Evolutionary conservation across 2,329 filamentous ascomycete genomes (phyloP), one percentile per base, ranked within the genome.

Genomic region (Cercospora sojina): DNA sequence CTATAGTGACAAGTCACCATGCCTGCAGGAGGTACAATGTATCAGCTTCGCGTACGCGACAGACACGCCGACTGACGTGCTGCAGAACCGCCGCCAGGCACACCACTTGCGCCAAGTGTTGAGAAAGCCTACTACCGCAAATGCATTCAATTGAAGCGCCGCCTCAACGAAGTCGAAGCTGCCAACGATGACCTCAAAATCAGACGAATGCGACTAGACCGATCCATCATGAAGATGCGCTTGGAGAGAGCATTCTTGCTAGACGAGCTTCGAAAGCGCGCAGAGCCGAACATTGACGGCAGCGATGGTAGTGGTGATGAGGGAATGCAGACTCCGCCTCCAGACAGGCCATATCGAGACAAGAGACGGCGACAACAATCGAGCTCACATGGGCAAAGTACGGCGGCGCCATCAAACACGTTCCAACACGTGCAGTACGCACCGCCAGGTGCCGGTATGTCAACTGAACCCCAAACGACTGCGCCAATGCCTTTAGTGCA

Each of bases 61-160:
- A 13, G 13, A 55, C 20, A 13, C 43, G 31, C 18, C 29, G 27
- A 35, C 60, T 57, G 38, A 63, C 51, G 18, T 20, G 20, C 27
- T 51, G 16, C 51, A 63, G 60, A 63, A 23, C 55, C 43, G 16
- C 62, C 72, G 7, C 29, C 66, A 16, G 76, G 75, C 70, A 77
- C 77, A n/a, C 77, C 83, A 12, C 85, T 89, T 64, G 92, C 94
- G 20, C 94, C 95, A 16, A 96, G 93, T 16, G 93, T 98, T 69
- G 94, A 99, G 80, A 90, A 94, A 78, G 93, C 94, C 59, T 99
- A 98, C 81, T 93, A 95, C 75, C 88, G 92, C 71, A 98, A 99
- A 87, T 98, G 94, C 79, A 92, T 97, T 77, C 91, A 96, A 74
- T 87, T 99, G 23, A 96, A 96, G 81, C 91, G 92, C 74, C 91